Conservation (phyloP, 2,329 filamentous ascomycete genomes). For the Berkeleyomyces basicola region DNA sequence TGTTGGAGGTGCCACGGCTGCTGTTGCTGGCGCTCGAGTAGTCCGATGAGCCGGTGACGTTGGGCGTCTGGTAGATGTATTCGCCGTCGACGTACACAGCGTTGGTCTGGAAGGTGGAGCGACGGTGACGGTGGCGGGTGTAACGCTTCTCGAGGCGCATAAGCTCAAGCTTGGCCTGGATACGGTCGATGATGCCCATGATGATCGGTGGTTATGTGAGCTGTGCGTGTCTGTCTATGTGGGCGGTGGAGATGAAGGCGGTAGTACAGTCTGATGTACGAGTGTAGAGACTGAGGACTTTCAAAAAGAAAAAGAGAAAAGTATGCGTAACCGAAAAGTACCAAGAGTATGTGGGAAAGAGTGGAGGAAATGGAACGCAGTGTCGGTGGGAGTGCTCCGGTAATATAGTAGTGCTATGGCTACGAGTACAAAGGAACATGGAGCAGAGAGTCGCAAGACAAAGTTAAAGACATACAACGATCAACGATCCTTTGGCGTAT, state of each 20-base stretch:
- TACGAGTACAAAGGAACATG: background rate
- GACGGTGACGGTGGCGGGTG: constrained; percentile 70
- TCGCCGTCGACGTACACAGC: constrained; percentile 91
- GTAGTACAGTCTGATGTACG: too few relatives aligned
- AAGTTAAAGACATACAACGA: background rate
- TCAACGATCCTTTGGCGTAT: background rate
- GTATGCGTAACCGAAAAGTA: background rate
- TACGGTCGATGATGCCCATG: constrained; percentile 40
- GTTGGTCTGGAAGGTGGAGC: constrained; percentile 75
- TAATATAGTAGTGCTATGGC: constrained; percentile 4
- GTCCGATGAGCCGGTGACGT: constrained; percentile 37
- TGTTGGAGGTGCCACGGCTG: background rate
- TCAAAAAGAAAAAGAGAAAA: background rate
- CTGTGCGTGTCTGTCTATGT: background rate
- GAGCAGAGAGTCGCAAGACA: background rate
- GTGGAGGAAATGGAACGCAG: too few relatives aligned
- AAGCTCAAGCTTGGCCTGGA: constrained; percentile 63
- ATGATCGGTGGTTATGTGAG: constrained; percentile 15
- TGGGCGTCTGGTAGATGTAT: constrained; percentile 64
- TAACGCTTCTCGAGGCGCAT: constrained; percentile 93
- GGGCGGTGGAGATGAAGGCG: background rate
- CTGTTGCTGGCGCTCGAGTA: background rate
- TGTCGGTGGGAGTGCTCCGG: background rate
- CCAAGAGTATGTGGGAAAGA: too few relatives aligned
- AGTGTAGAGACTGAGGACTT: too few relatives aligned